These are phyloP conservation scores for Salix koriyanagi DNA, from an alignment of 345 rosid genomes.

Conservation along the genomic window DNA sequence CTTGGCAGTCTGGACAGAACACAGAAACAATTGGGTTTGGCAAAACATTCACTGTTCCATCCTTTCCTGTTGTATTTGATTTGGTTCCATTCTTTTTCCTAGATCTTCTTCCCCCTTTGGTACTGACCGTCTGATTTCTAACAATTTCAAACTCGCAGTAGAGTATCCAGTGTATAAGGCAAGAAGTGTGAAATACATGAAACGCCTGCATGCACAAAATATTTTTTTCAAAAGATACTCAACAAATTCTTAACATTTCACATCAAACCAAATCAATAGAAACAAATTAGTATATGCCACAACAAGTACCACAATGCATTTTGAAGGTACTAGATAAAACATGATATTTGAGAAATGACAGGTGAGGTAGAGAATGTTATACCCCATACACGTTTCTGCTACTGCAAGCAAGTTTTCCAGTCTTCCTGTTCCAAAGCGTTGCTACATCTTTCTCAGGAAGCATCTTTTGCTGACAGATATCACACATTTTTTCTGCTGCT, in stretches of 20 bases:
- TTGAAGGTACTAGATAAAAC: background rate
- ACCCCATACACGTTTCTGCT: conserved; percentile 83
- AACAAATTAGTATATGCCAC: background rate
- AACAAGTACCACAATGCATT: background rate
- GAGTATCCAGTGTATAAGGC: conserved; percentile 90
- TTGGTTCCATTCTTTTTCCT: conserved; percentile 50
- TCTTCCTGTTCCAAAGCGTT: conserved; percentile 65
- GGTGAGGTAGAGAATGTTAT: conserved; percentile 24
- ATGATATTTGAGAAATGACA: conserved; percentile 9
- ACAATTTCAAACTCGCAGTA: conserved; percentile 67
- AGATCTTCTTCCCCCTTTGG: conserved; percentile 47
- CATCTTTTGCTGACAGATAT: conserved; percentile 85
- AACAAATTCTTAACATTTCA: background rate
- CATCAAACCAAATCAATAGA: background rate
- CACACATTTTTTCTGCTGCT: conserved; percentile 84
- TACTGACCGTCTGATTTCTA: conserved; percentile 34
- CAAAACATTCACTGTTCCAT: conserved; percentile 23
- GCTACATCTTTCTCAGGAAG: conserved; percentile 85
- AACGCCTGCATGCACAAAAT: conserved; percentile 49
- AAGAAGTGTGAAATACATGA: conserved; percentile 84
- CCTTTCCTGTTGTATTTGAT: conserved; percentile 30
- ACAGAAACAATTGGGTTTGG: conserved; percentile 46
- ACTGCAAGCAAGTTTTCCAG: conserved; percentile 75
- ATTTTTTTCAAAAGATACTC: background rate
- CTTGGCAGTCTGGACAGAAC: conserved; percentile 95